phyloP scores from a whole-genome alignment of 805 yeast species.

The Lipomyces oligophaga region DNA sequence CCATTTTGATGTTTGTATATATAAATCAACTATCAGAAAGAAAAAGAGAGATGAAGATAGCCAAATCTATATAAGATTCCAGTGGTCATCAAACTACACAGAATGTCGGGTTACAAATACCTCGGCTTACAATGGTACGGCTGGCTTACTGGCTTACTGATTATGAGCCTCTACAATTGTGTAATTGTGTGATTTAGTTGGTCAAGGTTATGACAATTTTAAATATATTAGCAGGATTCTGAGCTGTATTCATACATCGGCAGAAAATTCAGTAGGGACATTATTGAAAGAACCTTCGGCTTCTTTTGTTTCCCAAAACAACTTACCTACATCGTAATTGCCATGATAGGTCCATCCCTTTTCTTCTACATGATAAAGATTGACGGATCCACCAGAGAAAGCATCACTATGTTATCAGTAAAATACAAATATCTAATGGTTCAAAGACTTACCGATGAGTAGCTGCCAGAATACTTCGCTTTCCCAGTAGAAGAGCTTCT shows the following conservation, averaged over 20 bases:
- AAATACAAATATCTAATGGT: background rate
- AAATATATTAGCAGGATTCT: no score
- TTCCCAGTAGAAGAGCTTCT: conserved; percentile 90
- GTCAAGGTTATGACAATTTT: no score
- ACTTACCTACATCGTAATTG: conserved; percentile 83
- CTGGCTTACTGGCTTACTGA: background rate
- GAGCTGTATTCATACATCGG: conserved; percentile 12
- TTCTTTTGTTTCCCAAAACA: conserved; percentile 88
- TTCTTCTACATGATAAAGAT: conserved; percentile 88
- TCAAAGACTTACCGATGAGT: conserved; percentile 62
- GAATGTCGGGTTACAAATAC: no score
- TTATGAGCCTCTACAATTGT: background rate
- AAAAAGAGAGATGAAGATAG: no score
- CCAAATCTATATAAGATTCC: no score
- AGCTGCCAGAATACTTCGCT: conserved; percentile 93
- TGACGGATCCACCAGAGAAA: conserved; percentile 93
- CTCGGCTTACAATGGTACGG: background rate
- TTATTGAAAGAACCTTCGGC: conserved; percentile 86
- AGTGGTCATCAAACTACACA: no score
- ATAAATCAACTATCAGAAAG: background rate
- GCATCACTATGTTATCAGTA: conserved; percentile 53
- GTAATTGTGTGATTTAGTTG: background rate
- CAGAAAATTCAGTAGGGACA: conserved; percentile 40
- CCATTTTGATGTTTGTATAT: conserved; percentile 8
- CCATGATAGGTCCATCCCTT: conserved; percentile 96